These are phyloP conservation scores for Lithocarpus polystachyus DNA, from an alignment of 306 rosid species.

Conservation along the genomic window DNA sequence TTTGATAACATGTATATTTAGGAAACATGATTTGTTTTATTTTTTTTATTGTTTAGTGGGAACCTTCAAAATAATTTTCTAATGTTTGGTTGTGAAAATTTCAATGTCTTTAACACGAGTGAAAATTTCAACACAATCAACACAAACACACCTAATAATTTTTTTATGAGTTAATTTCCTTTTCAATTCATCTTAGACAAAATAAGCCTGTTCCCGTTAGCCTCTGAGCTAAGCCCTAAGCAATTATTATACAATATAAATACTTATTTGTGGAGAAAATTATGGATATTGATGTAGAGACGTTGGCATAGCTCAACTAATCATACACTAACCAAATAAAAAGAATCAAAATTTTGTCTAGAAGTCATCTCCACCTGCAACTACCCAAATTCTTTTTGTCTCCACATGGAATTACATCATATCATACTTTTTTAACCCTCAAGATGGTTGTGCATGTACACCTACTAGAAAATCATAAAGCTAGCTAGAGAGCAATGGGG, in stretches of 20 bases:
- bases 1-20: not conserved
- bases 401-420: not conserved
- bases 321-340: slow-evolving; percentile 15
- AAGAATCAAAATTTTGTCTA: not conserved
- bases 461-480: not conserved
- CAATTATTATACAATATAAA: not conserved
- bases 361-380: slow-evolving; percentile 18
- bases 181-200: not conserved
- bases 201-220: slow-evolving; percentile 7
- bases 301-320: slow-evolving; percentile 43
- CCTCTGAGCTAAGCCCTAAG: not conserved
- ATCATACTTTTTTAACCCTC: slow-evolving; percentile 2
- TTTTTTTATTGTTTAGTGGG: too few species aligned
- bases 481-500: slow-evolving; percentile 32
- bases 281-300: slow-evolving; percentile 2
- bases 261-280: not conserved
- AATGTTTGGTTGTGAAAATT: too few species aligned
- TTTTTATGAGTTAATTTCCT: not conserved
- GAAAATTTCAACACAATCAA: too few species aligned
- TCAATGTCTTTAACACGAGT: too few species aligned
- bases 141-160: not conserved
- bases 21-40: not conserved
- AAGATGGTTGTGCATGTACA: not conserved
- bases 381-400: not conserved
- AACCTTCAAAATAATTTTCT: too few species aligned